phyloP scores from a whole-genome alignment of 495 filamentous ascomycete species.

The Aspergillus affinis region DNA sequence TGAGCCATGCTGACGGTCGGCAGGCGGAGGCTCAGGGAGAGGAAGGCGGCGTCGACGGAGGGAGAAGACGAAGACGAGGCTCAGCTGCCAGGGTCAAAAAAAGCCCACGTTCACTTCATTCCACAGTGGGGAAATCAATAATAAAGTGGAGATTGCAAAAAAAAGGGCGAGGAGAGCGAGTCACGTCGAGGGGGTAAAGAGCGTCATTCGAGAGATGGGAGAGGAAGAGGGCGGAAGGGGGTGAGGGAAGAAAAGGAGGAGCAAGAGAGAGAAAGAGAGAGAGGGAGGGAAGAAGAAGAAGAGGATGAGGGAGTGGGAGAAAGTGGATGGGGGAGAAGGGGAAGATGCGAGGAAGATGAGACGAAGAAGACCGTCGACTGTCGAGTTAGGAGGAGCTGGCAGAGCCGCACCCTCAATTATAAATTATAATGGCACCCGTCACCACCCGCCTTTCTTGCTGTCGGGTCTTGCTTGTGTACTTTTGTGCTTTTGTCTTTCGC shows the following conservation, averaged over 20 bases:
- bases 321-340: neutral
- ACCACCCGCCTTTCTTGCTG: no score
- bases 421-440: no score
- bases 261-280: neutral
- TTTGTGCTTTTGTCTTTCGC: neutral
- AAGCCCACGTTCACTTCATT: neutral
- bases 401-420: neutral
- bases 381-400: no score
- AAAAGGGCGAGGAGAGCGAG: neutral
- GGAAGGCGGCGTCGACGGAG: neutral
- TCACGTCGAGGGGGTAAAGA: neutral
- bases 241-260: neutral
- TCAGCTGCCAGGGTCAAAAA: neutral
- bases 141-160: neutral
- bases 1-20: constrained; percentile 39
- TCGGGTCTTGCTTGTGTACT: no score
- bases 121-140: neutral
- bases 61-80: constrained; percentile 5
- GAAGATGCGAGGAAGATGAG: no score
- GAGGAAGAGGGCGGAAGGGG: neutral
- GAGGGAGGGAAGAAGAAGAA: neutral
- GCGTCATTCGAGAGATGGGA: constrained; percentile 1
- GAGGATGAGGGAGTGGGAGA: neutral
- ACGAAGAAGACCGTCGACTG: no score
- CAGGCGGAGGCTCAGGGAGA: constrained; percentile 1